Base-by-base conservation (phyloP, 2,329 filamentous ascomycete genomes). In the Ophiocordyceps sinensis region DNA sequence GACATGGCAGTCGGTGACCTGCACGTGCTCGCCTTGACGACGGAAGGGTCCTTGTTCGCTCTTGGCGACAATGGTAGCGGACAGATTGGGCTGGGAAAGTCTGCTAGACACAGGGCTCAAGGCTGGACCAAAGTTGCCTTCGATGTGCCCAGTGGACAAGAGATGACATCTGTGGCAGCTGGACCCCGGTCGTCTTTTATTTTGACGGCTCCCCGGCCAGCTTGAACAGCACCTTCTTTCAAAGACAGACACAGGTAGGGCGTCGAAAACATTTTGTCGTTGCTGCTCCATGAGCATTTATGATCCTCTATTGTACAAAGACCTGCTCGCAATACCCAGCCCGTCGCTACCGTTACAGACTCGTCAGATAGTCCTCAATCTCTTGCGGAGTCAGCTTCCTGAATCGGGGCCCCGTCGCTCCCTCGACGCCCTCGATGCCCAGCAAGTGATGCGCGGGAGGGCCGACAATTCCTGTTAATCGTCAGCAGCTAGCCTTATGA, bases 281-380 rank as follows among this genome's bases (percentile, higher is more conserved):
- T 17, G 43, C 14, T 43, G 43, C 48, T 60, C 53, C 54, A 51
- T 51, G 55, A 61, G 54, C 51, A 49, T 55, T 46, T 41, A 49
- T 65, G 63, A 68, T 63, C 61, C 58, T 55, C 60, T 69, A 68
- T 66, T 63, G 56, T 69, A 69, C 65, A 70, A 55, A 53, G 51
- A 52, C 53, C 51, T 51, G 44, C 42, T 52, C 45, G 41, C 45
- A 50, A 49, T 44, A 45, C 44, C 44, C 45, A 26, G 23, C 23
- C 23, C 38, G 45, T 45, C 46, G 44, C 41, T 38, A 49, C 46
- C 43, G 79, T 75, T 31, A 96, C 75, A 98, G 78, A 75, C 94
- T 96, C 63, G 91, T 96, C 64, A 98, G 70, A 70, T 98, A 98
- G 65, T 98, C 91, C 71, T 98, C 91, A 58, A 98, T 96, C 70